Evolutionary conservation across 371 early-diverging fungal genomes (phyloP).

Genomic region (Amoeboradix gromovi): DNA sequence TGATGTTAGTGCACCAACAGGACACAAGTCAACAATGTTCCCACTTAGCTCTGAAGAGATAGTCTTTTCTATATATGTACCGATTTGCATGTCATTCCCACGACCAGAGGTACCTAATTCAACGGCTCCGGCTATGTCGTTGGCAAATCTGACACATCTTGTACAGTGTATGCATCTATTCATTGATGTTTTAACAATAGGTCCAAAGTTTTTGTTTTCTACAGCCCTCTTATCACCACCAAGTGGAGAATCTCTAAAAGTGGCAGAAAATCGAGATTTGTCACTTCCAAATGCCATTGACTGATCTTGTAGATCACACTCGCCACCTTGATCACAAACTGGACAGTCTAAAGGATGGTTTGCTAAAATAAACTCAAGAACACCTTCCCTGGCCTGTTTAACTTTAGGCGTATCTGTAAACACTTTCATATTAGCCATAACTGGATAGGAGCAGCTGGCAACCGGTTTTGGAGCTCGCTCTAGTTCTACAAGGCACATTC

Average conservation of each 20-base stretch:
- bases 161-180: slow-evolving; percentile 96
- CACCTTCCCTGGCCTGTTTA: slow-evolving; percentile 89
- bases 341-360: slow-evolving; percentile 93
- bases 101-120: slow-evolving; percentile 83
- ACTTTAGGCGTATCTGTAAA: slow-evolving; percentile 72
- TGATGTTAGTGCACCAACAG: slow-evolving; percentile 83
- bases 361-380: slow-evolving; percentile 84
- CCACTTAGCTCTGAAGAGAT: slow-evolving; percentile 80
- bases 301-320: slow-evolving; percentile 93
- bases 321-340: slow-evolving; percentile 93
- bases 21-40: slow-evolving; percentile 86
- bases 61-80: slow-evolving; percentile 67
- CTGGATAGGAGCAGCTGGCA: slow-evolving; percentile 87
- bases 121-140: slow-evolving; percentile 79
- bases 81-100: slow-evolving; percentile 90
- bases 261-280: slow-evolving; percentile 47
- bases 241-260: slow-evolving; percentile 22
- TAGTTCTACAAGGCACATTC: slow-evolving; percentile 92
- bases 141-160: slow-evolving; percentile 87
- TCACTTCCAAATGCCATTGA: slow-evolving; percentile 78
- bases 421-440: slow-evolving; percentile 84
- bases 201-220: slow-evolving; percentile 87
- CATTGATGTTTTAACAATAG: slow-evolving; percentile 81
- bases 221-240: slow-evolving; percentile 45
- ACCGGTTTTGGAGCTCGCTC: slow-evolving; percentile 80